These are phyloP conservation scores for Neonectria hederae DNA, from an alignment of 2,329 filamentous ascomycete genomes.

Conservation along the genomic window DNA sequence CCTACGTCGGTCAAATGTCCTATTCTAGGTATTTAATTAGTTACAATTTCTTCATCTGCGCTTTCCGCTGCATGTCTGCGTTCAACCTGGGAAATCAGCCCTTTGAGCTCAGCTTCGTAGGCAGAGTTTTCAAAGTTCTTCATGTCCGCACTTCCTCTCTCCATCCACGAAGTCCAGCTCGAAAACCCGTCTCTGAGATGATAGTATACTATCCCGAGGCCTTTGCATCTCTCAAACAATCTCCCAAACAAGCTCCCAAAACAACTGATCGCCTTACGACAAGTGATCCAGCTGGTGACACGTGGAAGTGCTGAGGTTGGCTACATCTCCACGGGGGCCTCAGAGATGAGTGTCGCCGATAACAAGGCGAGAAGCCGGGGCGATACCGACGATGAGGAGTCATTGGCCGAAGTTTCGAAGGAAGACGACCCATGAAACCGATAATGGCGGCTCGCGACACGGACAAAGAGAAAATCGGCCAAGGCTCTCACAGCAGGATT, in stretches of 20 bases:
- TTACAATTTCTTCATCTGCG: not conserved
- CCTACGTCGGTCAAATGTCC: not conserved
- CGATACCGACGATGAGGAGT: not conserved
- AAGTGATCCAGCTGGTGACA: not conserved
- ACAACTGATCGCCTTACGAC: no score
- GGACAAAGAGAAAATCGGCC: not conserved
- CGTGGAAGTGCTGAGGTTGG: not conserved
- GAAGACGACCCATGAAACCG: not conserved
- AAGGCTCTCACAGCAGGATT: slow-evolving; percentile 10
- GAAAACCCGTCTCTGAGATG: not conserved
- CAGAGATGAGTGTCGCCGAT: not conserved
- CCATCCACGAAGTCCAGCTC: not conserved
- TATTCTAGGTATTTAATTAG: not conserved
- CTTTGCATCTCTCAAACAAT: not conserved
- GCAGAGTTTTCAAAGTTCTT: not conserved
- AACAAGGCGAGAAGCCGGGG: not conserved
- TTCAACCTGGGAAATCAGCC: not conserved
- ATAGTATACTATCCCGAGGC: not conserved
- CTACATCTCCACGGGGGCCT: not conserved
- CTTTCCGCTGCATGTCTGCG: not conserved
- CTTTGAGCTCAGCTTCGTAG: not conserved
- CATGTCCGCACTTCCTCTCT: not conserved
- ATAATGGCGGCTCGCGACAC: not conserved
- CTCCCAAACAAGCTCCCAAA: not conserved
- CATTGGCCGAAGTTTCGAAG: not conserved